Evolutionary conservation across 306 rosid genomes (phyloP).

Genomic region (Aeschynomene evenia): DNA sequence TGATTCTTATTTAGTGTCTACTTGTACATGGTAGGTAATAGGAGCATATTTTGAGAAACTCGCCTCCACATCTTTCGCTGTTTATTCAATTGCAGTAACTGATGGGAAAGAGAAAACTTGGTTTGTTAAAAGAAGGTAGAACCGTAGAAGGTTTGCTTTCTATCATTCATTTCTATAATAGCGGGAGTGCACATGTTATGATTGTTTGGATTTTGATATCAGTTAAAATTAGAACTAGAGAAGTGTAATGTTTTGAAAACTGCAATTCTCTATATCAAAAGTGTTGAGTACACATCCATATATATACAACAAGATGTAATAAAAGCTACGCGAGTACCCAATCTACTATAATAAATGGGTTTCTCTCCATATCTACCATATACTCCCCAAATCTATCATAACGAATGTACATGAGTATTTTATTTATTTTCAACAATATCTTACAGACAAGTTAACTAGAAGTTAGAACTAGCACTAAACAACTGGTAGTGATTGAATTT

Average conservation of each 20-base stretch:
- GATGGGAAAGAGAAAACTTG: constrained; percentile 82
- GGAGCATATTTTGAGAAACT: constrained; percentile 97
- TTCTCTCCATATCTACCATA: no score
- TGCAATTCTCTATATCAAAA: no score
- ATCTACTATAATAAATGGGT: no score
- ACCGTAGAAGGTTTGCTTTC: constrained; percentile 54
- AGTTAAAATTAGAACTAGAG: not conserved
- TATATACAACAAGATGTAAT: no score
- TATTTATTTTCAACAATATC: no score
- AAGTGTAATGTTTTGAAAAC: no score
- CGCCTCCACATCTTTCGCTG: constrained; percentile 96
- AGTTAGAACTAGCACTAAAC: not conserved
- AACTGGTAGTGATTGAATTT: not conserved
- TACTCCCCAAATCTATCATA: no score
- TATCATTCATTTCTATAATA: constrained; percentile 15
- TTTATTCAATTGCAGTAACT: constrained; percentile 90
- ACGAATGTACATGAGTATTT: no score
- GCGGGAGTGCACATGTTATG: not conserved
- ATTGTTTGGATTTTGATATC: constrained; percentile 11
- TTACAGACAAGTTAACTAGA: not conserved
- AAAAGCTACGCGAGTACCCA: no score
- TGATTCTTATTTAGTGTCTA: constrained; percentile 20
- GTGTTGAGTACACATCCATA: no score
- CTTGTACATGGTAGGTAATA: constrained; percentile 62
- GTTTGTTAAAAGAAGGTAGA: constrained; percentile 93